Base-by-base conservation (phyloP, 768 basidiomycete species). In the Mycena rosella region DNA sequence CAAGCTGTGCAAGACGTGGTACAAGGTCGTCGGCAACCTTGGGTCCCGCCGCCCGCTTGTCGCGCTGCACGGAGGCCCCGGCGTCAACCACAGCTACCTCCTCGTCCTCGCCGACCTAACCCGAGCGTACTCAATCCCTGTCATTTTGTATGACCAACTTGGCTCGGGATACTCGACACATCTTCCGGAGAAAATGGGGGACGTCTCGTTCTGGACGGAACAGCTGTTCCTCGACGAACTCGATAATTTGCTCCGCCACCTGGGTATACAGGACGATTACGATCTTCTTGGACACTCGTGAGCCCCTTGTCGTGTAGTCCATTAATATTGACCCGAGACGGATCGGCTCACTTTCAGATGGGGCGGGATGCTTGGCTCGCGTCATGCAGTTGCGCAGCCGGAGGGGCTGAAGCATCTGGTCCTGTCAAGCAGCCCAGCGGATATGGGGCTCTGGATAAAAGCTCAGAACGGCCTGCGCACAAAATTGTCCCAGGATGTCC, bases 101-200 rank as follows among this genome's bases (percentile, higher is more conserved):
- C 75, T 80, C 40, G 66, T 78, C 40, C 69, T 84, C 67, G 73
- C 79, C 42, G 82, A 84, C 49, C 78, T 87, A 51, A 78, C 80
- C 27, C 62, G 65, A 7, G 69, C 74, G 13, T 71, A 78, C 60
- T 52, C 68, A 32, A 85, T 84, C 51, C 86, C 87, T 14, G 79
- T 89, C 70, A 71, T 90, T 44, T 71, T 88, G 51, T 89, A 89
- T 75, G 86, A 88, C 72, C 88, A 89, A 71, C 63, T 89, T 49
- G 88, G 88, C 10, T 81, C 76, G 61, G 87, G 87, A n/a, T 75
- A 76, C 27, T 89, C 88, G 15, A 87, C 87, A 11, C 86, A 87
- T 68, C 78, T 88, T 22, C 83, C 74, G 11, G 84, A 88, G 66
- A 88, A 85, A 69, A 78, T 72, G 8, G 79, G 77, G 17, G 79